phyloP scores from a whole-genome alignment of 2,329 filamentous ascomycete genomes.

The Neonectria faginata region DNA sequence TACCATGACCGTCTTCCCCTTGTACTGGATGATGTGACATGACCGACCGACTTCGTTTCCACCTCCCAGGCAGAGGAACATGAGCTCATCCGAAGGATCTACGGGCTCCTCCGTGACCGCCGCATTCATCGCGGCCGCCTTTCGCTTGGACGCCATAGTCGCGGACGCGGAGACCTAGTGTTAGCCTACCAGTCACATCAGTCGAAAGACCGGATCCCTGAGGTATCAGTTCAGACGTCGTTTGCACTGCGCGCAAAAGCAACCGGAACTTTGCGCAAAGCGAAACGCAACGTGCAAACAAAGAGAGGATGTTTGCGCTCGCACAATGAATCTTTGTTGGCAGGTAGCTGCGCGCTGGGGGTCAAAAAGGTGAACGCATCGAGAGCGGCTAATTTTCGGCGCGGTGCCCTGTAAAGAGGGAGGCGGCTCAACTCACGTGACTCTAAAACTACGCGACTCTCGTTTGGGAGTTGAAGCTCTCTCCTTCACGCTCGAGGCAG shows the following conservation, averaged over 20 bases:
- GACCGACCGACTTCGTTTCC: conserved; percentile 98
- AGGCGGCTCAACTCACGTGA: conserved; percentile 54
- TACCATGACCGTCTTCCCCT: conserved; percentile 99
- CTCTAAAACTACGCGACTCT: conserved; percentile 56
- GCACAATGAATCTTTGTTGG: conserved; percentile 1
- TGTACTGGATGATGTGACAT: conserved; percentile 98
- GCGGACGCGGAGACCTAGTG: conserved; percentile 34
- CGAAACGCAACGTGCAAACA: conserved; percentile 20
- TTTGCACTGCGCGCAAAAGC: conserved; percentile 20
- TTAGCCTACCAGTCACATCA: conserved; percentile 37
- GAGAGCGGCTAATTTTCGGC: conserved; percentile 46
- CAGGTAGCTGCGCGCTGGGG: conserved; percentile 32
- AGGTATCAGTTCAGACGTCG: conserved; percentile 31
- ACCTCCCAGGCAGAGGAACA: conserved; percentile 92
- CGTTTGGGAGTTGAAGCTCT: conserved; percentile 48
- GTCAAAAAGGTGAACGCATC: conserved; percentile 38
- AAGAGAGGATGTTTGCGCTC: not conserved
- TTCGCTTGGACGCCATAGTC: conserved; percentile 92
- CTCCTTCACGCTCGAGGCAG: conserved; percentile 45
- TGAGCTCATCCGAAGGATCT: conserved; percentile 92
- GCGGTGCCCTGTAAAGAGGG: not conserved
- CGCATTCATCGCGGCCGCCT: conserved; percentile 80
- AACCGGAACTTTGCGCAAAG: conserved; percentile 20
- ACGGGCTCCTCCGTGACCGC: conserved; percentile 82
- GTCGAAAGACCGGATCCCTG: conserved; percentile 23